Evolutionary conservation across 2,329 filamentous ascomycete genomes (phyloP).

Genomic region (Clonostachys rhizophaga): DNA sequence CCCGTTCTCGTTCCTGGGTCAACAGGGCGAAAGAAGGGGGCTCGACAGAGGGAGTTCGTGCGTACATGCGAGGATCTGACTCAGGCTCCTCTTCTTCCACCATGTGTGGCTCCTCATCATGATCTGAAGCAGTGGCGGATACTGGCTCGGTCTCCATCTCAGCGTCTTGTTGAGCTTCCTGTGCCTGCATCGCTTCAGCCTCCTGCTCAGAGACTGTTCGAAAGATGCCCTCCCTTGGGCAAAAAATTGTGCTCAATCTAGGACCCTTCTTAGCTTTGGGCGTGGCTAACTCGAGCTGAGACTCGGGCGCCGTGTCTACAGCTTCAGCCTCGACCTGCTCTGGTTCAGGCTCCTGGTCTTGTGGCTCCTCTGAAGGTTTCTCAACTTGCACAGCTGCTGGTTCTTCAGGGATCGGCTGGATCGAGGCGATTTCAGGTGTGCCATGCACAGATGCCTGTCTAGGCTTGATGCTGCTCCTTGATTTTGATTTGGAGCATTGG

Average conservation of each 20-base stretch:
- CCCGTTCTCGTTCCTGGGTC: slow-evolving; percentile 37
- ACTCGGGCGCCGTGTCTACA: not conserved
- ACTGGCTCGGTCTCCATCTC: slow-evolving; percentile 9
- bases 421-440: not conserved
- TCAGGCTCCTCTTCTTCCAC: slow-evolving; percentile 19
- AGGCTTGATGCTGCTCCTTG: not conserved
- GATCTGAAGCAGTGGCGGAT: slow-evolving; percentile 2
- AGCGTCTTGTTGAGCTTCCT: slow-evolving; percentile 6
- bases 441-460: not conserved
- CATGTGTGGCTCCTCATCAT: slow-evolving; percentile 1
- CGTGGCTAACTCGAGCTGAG: slow-evolving; percentile 11
- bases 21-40: slow-evolving; percentile 54
- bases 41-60: slow-evolving; percentile 58
- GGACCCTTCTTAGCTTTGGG: slow-evolving; percentile 29
- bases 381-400: slow-evolving; percentile 2
- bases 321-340: slow-evolving; percentile 1
- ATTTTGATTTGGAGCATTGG: slow-evolving; percentile 42
- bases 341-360: slow-evolving; percentile 7
- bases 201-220: slow-evolving; percentile 53
- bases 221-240: slow-evolving; percentile 60
- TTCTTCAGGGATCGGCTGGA: not conserved
- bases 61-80: slow-evolving; percentile 34
- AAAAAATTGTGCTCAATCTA: slow-evolving; percentile 50
- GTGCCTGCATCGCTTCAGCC: slow-evolving; percentile 33
- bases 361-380: slow-evolving; percentile 5